Conservation (phyloP, 2,329 filamentous ascomycete genomes). For the Coniochaeta sp. region DNA sequence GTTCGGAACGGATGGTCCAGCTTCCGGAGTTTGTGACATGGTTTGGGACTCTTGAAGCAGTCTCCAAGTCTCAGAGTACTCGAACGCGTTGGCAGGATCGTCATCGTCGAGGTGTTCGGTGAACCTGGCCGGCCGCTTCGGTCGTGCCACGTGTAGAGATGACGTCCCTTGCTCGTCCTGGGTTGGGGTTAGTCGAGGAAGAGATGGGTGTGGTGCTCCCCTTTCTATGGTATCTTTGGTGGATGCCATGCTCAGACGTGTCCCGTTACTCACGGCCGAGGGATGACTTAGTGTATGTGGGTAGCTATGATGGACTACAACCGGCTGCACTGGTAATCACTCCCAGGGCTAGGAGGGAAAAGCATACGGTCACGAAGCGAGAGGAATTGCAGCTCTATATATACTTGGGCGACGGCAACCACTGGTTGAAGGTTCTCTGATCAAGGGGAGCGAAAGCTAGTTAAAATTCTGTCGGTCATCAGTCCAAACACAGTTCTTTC, state of each 20-base stretch:
- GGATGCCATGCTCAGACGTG: background rate
- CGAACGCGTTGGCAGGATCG: background rate
- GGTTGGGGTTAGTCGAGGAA: background rate
- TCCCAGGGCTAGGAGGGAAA: background rate
- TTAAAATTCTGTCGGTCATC: background rate
- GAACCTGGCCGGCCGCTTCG: background rate
- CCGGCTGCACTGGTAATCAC: background rate
- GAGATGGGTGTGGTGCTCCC: background rate
- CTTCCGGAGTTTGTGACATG: background rate
- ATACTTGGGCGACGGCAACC: background rate
- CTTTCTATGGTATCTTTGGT: background rate
- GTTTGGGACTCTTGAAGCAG: background rate
- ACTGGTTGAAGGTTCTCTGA: too few species aligned
- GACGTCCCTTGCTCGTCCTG: background rate
- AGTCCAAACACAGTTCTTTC: background rate
- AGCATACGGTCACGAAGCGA: background rate
- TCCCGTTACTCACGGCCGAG: background rate
- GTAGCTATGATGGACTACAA: background rate
- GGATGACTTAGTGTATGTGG: background rate
- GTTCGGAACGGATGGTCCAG: background rate
- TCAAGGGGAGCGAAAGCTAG: background rate
- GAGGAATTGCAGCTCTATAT: background rate
- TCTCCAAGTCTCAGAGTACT: background rate
- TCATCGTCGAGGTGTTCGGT: background rate
- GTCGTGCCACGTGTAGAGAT: background rate